Evolutionary conservation across 768 basidiomycete species (phyloP), one percentile per base, ranked within the genome.

Genomic region (Suillus spraguei): DNA sequence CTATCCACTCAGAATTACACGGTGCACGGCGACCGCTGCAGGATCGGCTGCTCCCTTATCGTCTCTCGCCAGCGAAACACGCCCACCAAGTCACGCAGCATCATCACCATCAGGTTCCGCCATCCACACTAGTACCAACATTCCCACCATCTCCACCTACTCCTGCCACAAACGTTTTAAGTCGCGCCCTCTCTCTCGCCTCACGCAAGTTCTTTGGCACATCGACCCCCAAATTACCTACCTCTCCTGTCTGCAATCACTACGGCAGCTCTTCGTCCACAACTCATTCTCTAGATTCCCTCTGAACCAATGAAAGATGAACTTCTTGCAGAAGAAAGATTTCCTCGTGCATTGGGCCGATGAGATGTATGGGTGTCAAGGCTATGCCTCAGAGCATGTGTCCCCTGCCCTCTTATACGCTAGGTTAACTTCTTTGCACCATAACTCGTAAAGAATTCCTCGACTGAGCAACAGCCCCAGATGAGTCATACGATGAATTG

Each of bases 271-370:
- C 86, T 0, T 80, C 87, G 5, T 86, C 79, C 81, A 9, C 87
- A 84, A 53, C 80, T 88, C 35, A 79, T 89, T 46, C 66, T 79
- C 24, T 67, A 71, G 50, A 62, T 73, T 16, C 75, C 64, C 60
- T 69, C 81, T 3, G 81, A 81, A 17, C 89, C 89, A 1, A 78
- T 91, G 67, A 95, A 97, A 68, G 93, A 97, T 64, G 86, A 87
- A 64, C 75, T 97, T n/a, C 78, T 97, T 22, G 85, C 81, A 3
- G 82, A 99, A 98, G 83, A 97, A 97, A 39, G 89, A 92, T 64
- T 95, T 96, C 59, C 78, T 99, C 63, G 91, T 91, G 62, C 90
- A 92, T 65, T 97, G 95, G 87, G 97, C 92, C 24, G 97, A 99
- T 67, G 91, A 95, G 81, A 90, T 97, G 85, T 92, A 93, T 69